Base-by-base conservation (phyloP, 2,329 filamentous ascomycete genomes). In the Colletotrichum navitas region DNA sequence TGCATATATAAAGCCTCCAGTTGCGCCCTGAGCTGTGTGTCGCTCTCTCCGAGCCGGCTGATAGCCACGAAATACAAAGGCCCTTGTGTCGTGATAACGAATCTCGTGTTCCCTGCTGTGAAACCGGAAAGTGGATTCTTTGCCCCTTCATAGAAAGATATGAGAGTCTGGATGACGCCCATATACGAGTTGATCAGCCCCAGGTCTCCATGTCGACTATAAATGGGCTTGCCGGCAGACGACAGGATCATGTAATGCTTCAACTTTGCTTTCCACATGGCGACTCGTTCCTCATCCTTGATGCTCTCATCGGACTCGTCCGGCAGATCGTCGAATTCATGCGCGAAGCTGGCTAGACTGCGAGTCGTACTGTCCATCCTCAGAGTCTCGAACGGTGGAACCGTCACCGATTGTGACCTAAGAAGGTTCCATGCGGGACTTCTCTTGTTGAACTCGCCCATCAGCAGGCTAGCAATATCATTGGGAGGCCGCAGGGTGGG, bases 161-260 rank as follows among this genome's bases (percentile, higher is more conserved):
- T 97, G 76, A 99, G 95, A 54, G 96, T 99, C 80, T 98, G 96
- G 2, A 98, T 92, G 24, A 99, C 92, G 51, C 96, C 96, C 80
- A 98, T 95, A 76, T 96, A 98, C 62, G 93, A 93, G 76, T 97
- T 97, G 79, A 98, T 94, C 54, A 98, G 85, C 66, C 92, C 91
- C 75, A 97, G 88, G 76, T 98, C 94, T 51, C 97, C 96, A 79
- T 99, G 95, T 60, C 97, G 90, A 78, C 94, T 98, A 86, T 95
- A 99, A 60, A 99, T 97, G 14, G 96, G 97, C 80, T 99, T 99
- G 26, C 96, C 96, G 12, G 97, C 95, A 18, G 94, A 95, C 2
- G 96, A 98, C 1, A 99, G 85, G 77, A 99, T 97, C 82, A 99
- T 90, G 81, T 97, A 99, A 82, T 99, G 96, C 82, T 99, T 99